Conservation (phyloP, 2,329 filamentous ascomycete species). For the Fusarium sp. region DNA sequence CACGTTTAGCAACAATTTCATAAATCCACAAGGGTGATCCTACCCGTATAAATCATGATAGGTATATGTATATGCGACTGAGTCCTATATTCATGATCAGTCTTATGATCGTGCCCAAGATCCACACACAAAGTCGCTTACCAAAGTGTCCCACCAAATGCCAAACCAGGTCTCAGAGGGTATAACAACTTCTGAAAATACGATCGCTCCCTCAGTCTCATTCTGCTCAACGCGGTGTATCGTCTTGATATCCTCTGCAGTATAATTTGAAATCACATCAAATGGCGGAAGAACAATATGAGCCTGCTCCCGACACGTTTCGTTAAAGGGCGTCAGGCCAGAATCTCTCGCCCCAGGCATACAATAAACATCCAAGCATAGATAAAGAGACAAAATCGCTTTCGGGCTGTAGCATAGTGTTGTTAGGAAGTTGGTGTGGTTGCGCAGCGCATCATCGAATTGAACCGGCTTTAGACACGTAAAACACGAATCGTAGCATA, state of each 20-base stretch:
- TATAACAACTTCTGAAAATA: conserved; percentile 52
- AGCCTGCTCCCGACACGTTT: conserved; percentile 51
- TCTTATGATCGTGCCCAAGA: background rate
- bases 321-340: conserved; percentile 50
- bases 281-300: conserved; percentile 52
- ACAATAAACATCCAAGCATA: conserved; percentile 57
- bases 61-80: conserved; percentile 52
- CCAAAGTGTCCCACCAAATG: conserved; percentile 57
- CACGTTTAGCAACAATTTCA: background rate
- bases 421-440: conserved; percentile 34
- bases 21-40: fast-evolving
- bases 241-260: conserved; percentile 50
- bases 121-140: conserved; percentile 20
- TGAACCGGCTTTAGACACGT: conserved; percentile 47
- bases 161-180: conserved; percentile 53
- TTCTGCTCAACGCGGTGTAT: conserved; percentile 50
- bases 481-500: conserved; percentile 54
- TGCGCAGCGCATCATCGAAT: conserved; percentile 51
- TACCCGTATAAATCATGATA: conserved; percentile 57
- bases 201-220: conserved; percentile 36
- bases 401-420: conserved; percentile 51
- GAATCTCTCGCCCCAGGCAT: conserved; percentile 39
- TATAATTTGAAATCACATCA: conserved; percentile 54
- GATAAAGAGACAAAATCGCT: conserved; percentile 52
- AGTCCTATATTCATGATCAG: conserved; percentile 49